Conservation (phyloP, 495 filamentous ascomycete genomes). For the Aspergillus panamensis region DNA sequence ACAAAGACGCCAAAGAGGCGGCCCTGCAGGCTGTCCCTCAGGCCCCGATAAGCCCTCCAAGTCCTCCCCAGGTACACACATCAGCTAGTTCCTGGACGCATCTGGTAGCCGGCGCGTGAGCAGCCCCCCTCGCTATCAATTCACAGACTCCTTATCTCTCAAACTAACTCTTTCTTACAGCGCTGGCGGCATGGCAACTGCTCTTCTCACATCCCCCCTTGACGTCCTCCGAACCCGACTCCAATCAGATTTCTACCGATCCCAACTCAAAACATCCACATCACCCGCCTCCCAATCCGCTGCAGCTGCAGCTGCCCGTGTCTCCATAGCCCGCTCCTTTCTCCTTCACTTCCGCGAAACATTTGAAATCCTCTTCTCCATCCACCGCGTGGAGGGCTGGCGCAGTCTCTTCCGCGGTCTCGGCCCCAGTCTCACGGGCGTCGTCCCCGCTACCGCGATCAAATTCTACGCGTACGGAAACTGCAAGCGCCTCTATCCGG, state of each 20-base stretch:
- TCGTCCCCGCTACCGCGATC: constrained; percentile 80
- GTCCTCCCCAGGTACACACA: constrained; percentile 12
- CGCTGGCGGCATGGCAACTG: constrained; percentile 79
- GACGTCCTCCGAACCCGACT: constrained; percentile 87
- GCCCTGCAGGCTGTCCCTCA: constrained; percentile 13
- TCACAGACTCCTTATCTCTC: background rate
- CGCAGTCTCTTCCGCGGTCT: constrained; percentile 85
- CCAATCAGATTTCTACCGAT: constrained; percentile 85
- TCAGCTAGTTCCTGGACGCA: constrained; percentile 59
- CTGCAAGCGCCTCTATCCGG: constrained; percentile 70
- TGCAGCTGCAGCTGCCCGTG: constrained; percentile 23
- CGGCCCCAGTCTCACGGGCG: constrained; percentile 81
- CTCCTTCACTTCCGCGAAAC: constrained; percentile 70
- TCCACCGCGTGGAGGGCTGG: constrained; percentile 75
- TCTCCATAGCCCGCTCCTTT: constrained; percentile 32
- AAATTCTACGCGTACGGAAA: constrained; percentile 91
- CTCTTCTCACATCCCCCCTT: constrained; percentile 76
- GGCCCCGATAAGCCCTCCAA: constrained; percentile 11
- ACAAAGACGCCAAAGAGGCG: constrained; percentile 14
- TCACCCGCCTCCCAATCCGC: constrained; percentile 33
- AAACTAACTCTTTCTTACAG: constrained; percentile 38
- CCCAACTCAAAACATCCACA: constrained; percentile 14
- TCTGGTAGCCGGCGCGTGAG: constrained; percentile 83
- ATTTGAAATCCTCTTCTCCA: constrained; percentile 71
- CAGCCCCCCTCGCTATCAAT: constrained; percentile 12